Evolutionary conservation across 2,329 filamentous ascomycete species (phyloP).

Genomic region (Cercospora zeae-maydis): DNA sequence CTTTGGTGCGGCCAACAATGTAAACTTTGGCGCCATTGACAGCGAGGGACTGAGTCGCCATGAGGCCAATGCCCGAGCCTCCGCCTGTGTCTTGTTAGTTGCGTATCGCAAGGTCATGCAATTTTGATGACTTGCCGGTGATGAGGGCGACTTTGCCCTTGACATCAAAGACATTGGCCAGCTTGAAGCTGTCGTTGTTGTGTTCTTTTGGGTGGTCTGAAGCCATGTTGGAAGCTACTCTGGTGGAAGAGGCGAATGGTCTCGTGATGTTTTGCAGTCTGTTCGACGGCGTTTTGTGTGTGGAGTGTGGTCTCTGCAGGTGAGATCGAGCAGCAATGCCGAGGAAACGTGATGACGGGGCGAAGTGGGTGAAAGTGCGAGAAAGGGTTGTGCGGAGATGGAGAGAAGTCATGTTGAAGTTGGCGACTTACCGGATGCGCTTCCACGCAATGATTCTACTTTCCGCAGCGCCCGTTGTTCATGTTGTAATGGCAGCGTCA

Average conservation of each 20-base stretch:
- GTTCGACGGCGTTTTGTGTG: not conserved
- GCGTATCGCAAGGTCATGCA: not conserved
- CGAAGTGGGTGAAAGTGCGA: not conserved
- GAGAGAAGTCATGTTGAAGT: not conserved
- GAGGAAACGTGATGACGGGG: not conserved
- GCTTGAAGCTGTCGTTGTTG: constrained; percentile 39
- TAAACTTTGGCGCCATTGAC: constrained; percentile 45
- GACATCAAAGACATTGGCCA: constrained; percentile 38
- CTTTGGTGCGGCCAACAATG: constrained; percentile 47
- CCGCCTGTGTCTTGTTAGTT: constrained; percentile 35
- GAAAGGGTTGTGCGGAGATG: not conserved
- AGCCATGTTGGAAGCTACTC: constrained; percentile 27
- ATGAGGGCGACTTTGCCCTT: constrained; percentile 43
- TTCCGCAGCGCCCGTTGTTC: not conserved
- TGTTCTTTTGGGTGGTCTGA: constrained; percentile 25
- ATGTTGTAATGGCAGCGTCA: constrained; percentile 4
- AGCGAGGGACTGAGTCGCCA: constrained; percentile 46
- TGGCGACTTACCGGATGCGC: not conserved
- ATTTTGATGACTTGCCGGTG: constrained; percentile 25
- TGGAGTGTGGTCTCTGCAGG: not conserved
- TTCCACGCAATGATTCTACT: not conserved
- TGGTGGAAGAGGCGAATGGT: constrained; percentile 16
- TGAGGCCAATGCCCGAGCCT: constrained; percentile 48
- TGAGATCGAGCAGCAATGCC: not conserved
- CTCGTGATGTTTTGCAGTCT: constrained; percentile 6